These are phyloP conservation scores for Sedum album DNA, from an alignment of 164 flowering plant species.

Conservation along the genomic window DNA sequence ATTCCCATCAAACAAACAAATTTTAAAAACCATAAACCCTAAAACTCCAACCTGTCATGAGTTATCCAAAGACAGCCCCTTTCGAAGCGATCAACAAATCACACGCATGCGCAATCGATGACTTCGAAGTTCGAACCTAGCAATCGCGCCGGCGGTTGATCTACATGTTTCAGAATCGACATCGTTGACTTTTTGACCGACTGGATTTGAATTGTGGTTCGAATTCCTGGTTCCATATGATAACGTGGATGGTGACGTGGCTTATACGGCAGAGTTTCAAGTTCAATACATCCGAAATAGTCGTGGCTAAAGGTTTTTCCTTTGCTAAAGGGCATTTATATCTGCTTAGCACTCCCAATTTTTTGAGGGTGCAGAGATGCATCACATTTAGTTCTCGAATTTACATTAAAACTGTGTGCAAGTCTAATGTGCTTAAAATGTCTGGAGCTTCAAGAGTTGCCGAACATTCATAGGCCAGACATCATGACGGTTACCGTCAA, in stretches of 20 bases:
- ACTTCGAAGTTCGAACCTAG: too few relatives aligned
- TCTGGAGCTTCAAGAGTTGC: slow-evolving; percentile 8
- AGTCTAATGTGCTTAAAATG: background rate
- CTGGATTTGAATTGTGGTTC: background rate
- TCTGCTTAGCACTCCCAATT: too few relatives aligned
- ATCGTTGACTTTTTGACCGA: background rate
- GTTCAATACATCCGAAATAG: background rate
- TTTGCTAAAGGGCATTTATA: too few relatives aligned
- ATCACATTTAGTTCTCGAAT: background rate
- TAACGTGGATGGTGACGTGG: slow-evolving; percentile 13
- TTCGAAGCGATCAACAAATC: slow-evolving; percentile 66
- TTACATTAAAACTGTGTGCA: background rate
- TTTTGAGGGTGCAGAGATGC: too few relatives aligned
- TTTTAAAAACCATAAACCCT: background rate
- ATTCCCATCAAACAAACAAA: background rate
- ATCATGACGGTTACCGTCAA: slow-evolving; percentile 32
- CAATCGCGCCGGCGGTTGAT: too few relatives aligned
- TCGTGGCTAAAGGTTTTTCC: too few relatives aligned
- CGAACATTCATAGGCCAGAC: too few relatives aligned
- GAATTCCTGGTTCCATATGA: slow-evolving; percentile 1
- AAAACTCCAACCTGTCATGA: slow-evolving; percentile 49
- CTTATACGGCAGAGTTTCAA: background rate
- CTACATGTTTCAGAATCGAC: background rate
- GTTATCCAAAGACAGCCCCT: slow-evolving; percentile 78
- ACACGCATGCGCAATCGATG: slow-evolving; percentile 61